Percentiles rank a stretch among this genome's conserved stretches.
phyloP scores from a whole-genome alignment of 2,329 filamentous ascomycete genomes.

The Beauveria australis region DNA sequence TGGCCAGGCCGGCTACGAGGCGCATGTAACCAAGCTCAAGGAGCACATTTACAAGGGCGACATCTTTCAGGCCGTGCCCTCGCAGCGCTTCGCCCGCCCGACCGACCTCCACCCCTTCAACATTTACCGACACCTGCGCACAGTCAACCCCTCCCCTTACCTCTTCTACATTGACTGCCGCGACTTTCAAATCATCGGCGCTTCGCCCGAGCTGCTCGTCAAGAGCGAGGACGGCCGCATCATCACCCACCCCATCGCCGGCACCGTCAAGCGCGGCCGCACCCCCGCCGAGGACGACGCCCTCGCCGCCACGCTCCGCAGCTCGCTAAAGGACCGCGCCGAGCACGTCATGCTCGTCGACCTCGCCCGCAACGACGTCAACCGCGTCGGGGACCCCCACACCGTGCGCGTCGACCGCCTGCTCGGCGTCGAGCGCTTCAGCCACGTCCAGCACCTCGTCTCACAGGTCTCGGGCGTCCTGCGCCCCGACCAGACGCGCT shows the following conservation, averaged over 20 bases:
- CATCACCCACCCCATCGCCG: conserved; percentile 94
- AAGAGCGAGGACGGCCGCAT: conserved; percentile 81
- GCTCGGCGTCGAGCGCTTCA: conserved; percentile 93
- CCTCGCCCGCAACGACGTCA: conserved; percentile 91
- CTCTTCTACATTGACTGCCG: conserved; percentile 91
- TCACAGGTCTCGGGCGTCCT: conserved; percentile 92
- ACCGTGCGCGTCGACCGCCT: conserved; percentile 86
- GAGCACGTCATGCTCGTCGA: conserved; percentile 98
- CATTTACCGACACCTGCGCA: conserved; percentile 90
- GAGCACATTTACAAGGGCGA: conserved; percentile 85
- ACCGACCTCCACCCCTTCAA: conserved; percentile 95
- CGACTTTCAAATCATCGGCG: conserved; percentile 91
- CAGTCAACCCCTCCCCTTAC: conserved; percentile 96
- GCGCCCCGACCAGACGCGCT: conserved; percentile 73
- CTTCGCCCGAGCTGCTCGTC: conserved; percentile 88
- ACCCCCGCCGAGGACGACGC: conserved; percentile 72
- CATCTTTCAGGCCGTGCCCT: conserved; percentile 96
- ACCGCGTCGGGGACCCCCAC: conserved; percentile 84
- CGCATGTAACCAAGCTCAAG: conserved; percentile 79
- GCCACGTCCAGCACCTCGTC: conserved; percentile 93
- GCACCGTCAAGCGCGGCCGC: conserved; percentile 81
- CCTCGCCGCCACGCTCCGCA: conserved; percentile 68
- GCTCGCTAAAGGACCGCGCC: conserved; percentile 81
- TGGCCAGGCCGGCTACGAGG: conserved; percentile 78
- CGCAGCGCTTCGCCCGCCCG: conserved; percentile 82